Evolutionary conservation across 768 basidiomycete species (phyloP).

Genomic region (Leccinum boreale): DNA sequence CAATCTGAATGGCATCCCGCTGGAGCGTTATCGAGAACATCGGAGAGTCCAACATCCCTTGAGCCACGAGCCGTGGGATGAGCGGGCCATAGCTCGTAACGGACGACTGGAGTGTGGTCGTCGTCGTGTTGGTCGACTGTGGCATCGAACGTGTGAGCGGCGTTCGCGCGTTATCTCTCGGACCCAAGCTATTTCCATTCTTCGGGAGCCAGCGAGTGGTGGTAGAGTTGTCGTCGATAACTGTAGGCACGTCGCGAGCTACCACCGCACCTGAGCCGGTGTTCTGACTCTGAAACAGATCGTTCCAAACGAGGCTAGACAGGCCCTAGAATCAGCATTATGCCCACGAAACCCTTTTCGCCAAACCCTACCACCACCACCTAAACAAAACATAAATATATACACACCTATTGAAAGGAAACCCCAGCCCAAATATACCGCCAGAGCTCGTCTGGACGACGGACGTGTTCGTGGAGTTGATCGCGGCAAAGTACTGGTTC

Average conservation of each 20-base stretch:
- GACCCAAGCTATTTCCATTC: background rate
- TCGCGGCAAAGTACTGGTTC: constrained; percentile 61
- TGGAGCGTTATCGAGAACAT: constrained; percentile 63
- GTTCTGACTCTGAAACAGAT: background rate
- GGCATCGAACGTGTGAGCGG: constrained; percentile 5
- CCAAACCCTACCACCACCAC: background rate
- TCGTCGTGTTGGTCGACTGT: constrained; percentile 4
- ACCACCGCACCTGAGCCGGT: background rate
- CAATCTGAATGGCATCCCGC: constrained; percentile 63
- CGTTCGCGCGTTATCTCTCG: background rate
- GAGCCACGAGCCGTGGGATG: constrained; percentile 43
- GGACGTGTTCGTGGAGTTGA: constrained; percentile 66
- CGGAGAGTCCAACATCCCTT: constrained; percentile 36
- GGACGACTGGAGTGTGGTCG: constrained; percentile 37
- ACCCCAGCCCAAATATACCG: constrained; percentile 75
- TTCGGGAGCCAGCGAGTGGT: background rate
- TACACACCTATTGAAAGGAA: constrained; percentile 64
- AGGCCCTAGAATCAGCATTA: background rate
- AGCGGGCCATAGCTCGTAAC: constrained; percentile 44
- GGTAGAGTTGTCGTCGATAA: too few relatives aligned
- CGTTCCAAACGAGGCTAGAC: constrained; percentile 37
- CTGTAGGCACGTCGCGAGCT: background rate
- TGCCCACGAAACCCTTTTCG: background rate
- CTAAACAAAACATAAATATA: background rate
- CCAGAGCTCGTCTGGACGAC: constrained; percentile 52